Percentiles rank a stretch among this genome's conserved stretches.
phyloP scores from a whole-genome alignment of 176 grass and related monocot genomes.

The Tuctoria greenei region DNA sequence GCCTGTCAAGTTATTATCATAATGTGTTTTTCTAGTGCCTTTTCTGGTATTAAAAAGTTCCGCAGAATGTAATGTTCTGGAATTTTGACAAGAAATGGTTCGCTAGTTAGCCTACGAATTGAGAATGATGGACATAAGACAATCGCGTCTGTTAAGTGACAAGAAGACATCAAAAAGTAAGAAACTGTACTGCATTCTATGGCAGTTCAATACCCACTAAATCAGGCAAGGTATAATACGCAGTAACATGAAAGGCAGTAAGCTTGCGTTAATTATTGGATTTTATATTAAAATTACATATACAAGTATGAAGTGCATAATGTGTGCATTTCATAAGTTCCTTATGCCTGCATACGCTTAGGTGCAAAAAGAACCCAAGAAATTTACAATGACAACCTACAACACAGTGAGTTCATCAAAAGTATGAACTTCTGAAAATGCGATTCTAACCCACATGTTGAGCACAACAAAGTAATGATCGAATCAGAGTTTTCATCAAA shows the following conservation, averaged over 20 bases:
- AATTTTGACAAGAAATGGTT: neutral
- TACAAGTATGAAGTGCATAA: no score
- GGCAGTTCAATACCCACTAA: neutral
- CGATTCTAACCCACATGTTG: no score
- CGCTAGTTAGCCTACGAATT: neutral
- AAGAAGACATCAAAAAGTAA: neutral
- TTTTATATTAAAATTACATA: no score
- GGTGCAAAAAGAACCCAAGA: neutral
- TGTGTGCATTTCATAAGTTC: no score
- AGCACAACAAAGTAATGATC: no score
- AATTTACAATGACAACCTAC: neutral
- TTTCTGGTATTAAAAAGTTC: slow-evolving; percentile 13
- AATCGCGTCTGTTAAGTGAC: neutral
- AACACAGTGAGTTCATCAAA: neutral
- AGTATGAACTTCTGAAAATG: no score
- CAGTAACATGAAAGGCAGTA: no score
- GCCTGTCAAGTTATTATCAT: slow-evolving; percentile 6
- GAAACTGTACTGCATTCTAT: neutral
- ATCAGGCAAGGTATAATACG: neutral
- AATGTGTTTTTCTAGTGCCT: slow-evolving; percentile 9
- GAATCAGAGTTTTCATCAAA: no score
- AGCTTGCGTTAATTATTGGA: no score
- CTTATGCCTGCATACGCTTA: no score
- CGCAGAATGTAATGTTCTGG: neutral
- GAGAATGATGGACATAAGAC: neutral